phyloP scores from a whole-genome alignment of 140 eudicot species.

The Anethum foeniculum region DNA sequence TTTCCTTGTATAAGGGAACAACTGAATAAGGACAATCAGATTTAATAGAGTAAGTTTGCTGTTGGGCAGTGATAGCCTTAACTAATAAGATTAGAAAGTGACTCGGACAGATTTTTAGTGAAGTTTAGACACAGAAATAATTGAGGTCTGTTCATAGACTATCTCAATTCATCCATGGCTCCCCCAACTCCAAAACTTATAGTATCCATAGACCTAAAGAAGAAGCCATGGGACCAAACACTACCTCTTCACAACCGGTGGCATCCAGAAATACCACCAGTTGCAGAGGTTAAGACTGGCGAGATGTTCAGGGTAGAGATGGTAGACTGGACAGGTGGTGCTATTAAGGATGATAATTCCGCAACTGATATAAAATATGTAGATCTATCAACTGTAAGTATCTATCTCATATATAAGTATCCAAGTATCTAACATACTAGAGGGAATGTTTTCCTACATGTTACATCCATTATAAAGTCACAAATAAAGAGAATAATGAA shows the following conservation, averaged over 20 bases:
- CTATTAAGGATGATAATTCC: constrained; percentile 59
- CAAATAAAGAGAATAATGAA: background rate
- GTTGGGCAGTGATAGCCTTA: background rate
- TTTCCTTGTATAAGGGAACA: background rate
- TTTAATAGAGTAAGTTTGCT: background rate
- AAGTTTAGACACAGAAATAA: background rate
- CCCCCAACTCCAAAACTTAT: constrained; percentile 64
- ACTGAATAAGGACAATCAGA: background rate
- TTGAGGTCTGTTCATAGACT: background rate
- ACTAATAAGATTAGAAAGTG: background rate
- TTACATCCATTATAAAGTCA: background rate
- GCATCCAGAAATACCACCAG: constrained; percentile 88
- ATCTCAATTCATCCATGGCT: constrained; percentile 39
- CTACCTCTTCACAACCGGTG: constrained; percentile 81
- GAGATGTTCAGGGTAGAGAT: constrained; percentile 78
- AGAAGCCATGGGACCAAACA: constrained; percentile 73
- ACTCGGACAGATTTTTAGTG: background rate
- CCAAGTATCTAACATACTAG: background rate
- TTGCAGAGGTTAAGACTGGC: constrained; percentile 50
- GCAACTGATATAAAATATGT: constrained; percentile 72
- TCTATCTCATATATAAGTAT: background rate
- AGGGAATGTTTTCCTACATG: no score
- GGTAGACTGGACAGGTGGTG: constrained; percentile 94
- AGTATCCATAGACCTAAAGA: constrained; percentile 55
- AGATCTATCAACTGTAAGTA: constrained; percentile 87